A percentile compares a stretch with the other conserved stretches of the same genome.
These are phyloP conservation scores for Umbelopsis sp. DNA, from an alignment of 192 early-diverging fungal species.

Conservation along the genomic window DNA sequence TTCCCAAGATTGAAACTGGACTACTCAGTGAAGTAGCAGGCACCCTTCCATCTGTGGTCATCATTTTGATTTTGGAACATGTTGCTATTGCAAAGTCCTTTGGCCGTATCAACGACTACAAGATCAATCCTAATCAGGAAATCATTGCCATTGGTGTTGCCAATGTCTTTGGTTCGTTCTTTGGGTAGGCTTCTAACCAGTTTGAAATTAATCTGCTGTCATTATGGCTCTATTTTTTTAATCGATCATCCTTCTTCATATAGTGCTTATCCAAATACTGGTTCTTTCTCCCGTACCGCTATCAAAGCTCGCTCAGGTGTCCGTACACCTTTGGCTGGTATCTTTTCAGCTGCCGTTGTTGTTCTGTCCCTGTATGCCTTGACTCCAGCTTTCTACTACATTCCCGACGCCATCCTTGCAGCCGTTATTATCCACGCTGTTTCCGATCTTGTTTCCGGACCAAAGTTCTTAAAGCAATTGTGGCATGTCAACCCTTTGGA, in stretches of 20 bases:
- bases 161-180: constrained; percentile 86
- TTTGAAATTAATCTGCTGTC: background rate
- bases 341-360: constrained; percentile 83
- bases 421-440: constrained; percentile 92
- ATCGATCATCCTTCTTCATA: background rate
- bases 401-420: constrained; percentile 80
- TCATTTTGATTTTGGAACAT: constrained; percentile 89
- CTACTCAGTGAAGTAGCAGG: constrained; percentile 55
- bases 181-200: constrained; percentile 42
- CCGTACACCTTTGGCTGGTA: constrained; percentile 77
- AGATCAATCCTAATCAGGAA: constrained; percentile 83
- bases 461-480: constrained; percentile 54
- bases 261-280: constrained; percentile 89
- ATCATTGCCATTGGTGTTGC: constrained; percentile 86
- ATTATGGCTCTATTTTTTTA: too few species aligned
- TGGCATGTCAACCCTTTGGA: constrained; percentile 64
- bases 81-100: constrained; percentile 91
- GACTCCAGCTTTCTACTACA: constrained; percentile 86
- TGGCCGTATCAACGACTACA: constrained; percentile 87
- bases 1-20: constrained; percentile 55
- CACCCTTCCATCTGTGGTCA: constrained; percentile 64
- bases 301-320: constrained; percentile 91
- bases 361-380: constrained; percentile 81
- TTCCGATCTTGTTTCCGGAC: constrained; percentile 71
- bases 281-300: constrained; percentile 93